Evolutionary conservation across 106 monocot genomes (phyloP).

Genomic region (Acorus gramineus): DNA sequence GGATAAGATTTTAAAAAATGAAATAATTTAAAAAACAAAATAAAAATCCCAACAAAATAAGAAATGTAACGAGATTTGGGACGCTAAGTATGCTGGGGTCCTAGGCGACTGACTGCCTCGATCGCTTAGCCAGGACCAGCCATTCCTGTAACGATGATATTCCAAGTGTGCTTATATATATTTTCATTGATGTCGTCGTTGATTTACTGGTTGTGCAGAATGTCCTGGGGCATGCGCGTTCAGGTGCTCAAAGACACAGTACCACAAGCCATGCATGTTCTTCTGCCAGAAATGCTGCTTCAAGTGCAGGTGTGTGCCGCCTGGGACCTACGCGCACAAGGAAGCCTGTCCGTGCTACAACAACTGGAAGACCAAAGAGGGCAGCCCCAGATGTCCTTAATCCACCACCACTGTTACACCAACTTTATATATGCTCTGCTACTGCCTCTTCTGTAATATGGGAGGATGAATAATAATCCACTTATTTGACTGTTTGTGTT

Average conservation of each 20-base stretch:
- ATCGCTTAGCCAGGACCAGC: too few species aligned
- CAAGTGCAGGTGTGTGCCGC: slow-evolving; percentile 64
- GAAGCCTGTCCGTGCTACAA: slow-evolving; percentile 72
- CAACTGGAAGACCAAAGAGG: slow-evolving; percentile 73
- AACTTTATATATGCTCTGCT: too few species aligned
- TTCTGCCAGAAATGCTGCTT: slow-evolving; percentile 81
- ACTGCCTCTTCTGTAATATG: neutral
- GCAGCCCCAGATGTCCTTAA: slow-evolving; percentile 75
- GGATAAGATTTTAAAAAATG: too few species aligned
- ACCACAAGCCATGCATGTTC: slow-evolving; percentile 66
- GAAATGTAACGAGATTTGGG: too few species aligned
- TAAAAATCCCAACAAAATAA: too few species aligned
- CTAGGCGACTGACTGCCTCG: too few species aligned
- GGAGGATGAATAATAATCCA: too few species aligned
- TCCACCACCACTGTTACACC: neutral
- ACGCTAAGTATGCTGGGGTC: too few species aligned
- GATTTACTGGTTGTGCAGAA: slow-evolving; percentile 18
- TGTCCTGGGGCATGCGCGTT: slow-evolving; percentile 50
- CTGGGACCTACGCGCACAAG: slow-evolving; percentile 68
- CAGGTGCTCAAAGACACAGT: slow-evolving; percentile 54
- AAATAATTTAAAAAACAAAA: too few species aligned
- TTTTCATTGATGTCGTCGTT: neutral
- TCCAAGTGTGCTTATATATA: too few species aligned
- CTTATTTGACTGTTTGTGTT: too few species aligned
- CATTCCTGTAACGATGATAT: too few species aligned